Conservation (phyloP, 2,329 filamentous ascomycete species). For the Pseudopithomyces chartarum region DNA sequence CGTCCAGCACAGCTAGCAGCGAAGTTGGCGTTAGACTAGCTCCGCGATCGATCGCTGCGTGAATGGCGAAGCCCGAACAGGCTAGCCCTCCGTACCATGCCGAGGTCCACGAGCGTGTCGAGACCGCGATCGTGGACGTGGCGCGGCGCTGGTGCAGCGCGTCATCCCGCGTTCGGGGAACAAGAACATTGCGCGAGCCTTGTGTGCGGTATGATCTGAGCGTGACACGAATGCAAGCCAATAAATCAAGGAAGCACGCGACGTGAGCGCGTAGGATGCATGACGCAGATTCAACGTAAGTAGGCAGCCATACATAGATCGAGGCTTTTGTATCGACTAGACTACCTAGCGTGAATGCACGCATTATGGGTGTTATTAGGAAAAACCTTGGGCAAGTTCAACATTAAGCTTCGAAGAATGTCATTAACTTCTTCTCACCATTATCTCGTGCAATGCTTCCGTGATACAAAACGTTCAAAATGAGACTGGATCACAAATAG, state of each 20-base stretch:
- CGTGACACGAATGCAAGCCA: too few species aligned
- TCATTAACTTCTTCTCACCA: neutral
- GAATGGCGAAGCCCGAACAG: neutral
- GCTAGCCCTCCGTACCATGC: neutral
- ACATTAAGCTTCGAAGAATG: neutral
- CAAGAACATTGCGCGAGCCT: too few species aligned
- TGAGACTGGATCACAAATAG: slow-evolving; percentile 13
- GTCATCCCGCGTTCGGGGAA: neutral
- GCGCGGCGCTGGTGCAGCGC: slow-evolving; percentile 1
- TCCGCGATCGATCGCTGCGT: neutral
- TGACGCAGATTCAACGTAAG: neutral
- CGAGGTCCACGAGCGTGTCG: slow-evolving; percentile 1
- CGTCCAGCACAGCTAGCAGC: too few species aligned
- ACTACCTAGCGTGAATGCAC: too few species aligned
- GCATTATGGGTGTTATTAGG: too few species aligned
- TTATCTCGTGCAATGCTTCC: slow-evolving; percentile 4
- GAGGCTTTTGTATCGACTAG: neutral
- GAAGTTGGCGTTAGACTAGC: too few species aligned
- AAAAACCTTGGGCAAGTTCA: too few species aligned
- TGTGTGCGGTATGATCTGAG: too few species aligned
- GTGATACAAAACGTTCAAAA: slow-evolving; percentile 5
- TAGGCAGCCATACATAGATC: too few species aligned
- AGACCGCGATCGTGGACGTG: neutral
- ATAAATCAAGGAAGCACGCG: neutral
- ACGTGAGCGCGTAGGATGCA: neutral